Evolutionary conservation across 495 filamentous ascomycete genomes (phyloP), one percentile per base, ranked within the genome.

Genomic region (Podospora comata): DNA sequence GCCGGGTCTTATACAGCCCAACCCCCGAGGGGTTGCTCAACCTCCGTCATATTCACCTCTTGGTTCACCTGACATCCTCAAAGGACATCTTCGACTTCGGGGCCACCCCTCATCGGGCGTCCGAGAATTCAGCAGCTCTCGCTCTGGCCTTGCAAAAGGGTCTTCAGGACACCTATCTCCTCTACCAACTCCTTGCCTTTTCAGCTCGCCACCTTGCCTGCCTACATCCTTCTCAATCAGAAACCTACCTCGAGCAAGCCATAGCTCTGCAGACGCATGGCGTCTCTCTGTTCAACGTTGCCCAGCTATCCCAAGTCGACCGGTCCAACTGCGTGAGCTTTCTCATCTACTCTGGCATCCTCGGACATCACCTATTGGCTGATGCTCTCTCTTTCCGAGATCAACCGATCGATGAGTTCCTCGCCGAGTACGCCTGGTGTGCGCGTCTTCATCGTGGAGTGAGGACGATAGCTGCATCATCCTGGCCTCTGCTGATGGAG

Each of bases 401-500:
- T 18, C 55, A n/a, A 20, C 55, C 55, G 20, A 6, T 58, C 55
- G 55, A 58, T 26, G 23, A 58, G 1, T 58, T 58, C 18, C 55
- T 58, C 4, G n/a, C n/a, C 6, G 16, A 19, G n/a, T 58, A 26
- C 5, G 5, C 23, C 6, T 5, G 23, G n/a, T 58, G 55, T 18
- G 55, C n/a, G 5, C 7, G 23, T 2, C n/a, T 58, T 26, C 55
- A 58, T 13, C n/a, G 23, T 4, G 55, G 55, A 5, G n/a, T 58
- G 6, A 58, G 23, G 23, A 58, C n/a, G 5, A 26, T 58, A 58
- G 23, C 55, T 9, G 55, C 18, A 7, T 19, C 55, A 5, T 19
- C 55, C n/a, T 58, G 55, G 55, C 55, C 55, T 19, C 18, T 19
- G n/a, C 55, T 58, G 9, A 58, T 58, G 55, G 55, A 19, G n/a